Conservation (phyloP, 176 grass and related monocot genomes). For the Pontederia paniculata region DNA sequence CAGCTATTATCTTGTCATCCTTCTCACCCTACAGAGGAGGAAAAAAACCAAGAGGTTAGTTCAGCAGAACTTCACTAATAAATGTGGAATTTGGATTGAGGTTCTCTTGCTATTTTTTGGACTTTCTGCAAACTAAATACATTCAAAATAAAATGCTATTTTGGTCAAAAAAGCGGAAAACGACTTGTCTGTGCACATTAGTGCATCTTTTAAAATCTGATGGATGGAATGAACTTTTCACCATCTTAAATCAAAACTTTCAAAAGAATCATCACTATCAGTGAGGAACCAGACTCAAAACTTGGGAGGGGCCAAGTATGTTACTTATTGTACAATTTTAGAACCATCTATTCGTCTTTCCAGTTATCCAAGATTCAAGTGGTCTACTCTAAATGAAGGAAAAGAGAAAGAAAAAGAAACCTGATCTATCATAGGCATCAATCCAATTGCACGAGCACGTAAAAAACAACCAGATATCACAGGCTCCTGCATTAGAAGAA, state of each 20-base stretch:
- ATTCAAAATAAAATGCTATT: not conserved
- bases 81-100: not conserved
- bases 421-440: constrained; percentile 99
- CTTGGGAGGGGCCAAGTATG: no score
- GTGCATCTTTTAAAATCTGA: no score
- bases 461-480: constrained; percentile 85
- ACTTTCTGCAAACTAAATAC: not conserved
- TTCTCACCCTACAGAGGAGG: constrained; percentile 64
- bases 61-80: not conserved
- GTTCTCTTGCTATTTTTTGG: not conserved
- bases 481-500: constrained; percentile 44
- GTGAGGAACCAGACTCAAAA: no score
- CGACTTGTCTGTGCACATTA: no score
- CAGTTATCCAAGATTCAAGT: no score
- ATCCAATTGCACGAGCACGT: constrained; percentile 90
- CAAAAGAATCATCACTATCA: no score
- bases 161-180: no score
- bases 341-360: not conserved
- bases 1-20: constrained; percentile 99
- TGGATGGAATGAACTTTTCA: no score
- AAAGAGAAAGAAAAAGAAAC: constrained; percentile 12
- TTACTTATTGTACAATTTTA: no score
- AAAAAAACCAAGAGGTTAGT: not conserved
- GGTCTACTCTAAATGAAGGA: no score
- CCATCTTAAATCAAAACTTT: no score